These are phyloP conservation scores for Metarhizium brunneum DNA, from an alignment of 2,329 filamentous ascomycete genomes.

Conservation along the genomic window DNA sequence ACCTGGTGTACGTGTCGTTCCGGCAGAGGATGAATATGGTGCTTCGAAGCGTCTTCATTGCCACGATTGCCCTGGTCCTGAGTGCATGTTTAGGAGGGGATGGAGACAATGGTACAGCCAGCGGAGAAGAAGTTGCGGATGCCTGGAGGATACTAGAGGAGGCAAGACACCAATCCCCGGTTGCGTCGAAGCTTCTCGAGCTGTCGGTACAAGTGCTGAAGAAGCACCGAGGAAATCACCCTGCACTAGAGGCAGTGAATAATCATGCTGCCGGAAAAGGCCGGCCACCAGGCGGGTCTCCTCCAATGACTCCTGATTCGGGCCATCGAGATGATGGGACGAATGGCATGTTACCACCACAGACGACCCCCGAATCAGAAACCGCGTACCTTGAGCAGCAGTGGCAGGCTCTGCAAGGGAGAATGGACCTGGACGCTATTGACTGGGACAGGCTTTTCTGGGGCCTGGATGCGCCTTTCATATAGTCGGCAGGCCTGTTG, in stretches of 20 bases:
- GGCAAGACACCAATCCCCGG: conserved; percentile 18
- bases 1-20: conserved; percentile 17
- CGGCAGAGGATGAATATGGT: conserved; percentile 20
- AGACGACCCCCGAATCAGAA: conserved; percentile 6
- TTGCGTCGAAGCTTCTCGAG: conserved; percentile 21
- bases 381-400: conserved; percentile 15
- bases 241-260: conserved; percentile 13
- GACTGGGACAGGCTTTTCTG: conserved; percentile 27
- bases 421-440: conserved; percentile 23
- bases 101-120: conserved; percentile 13
- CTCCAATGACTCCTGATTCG: conserved; percentile 22
- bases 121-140: conserved; percentile 17
- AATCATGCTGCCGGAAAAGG: conserved; percentile 5
- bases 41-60: conserved; percentile 24
- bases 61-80: conserved; percentile 23
- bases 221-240: conserved; percentile 19
- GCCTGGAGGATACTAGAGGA: conserved; percentile 24
- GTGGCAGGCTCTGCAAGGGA: conserved; percentile 17
- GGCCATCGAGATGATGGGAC: conserved; percentile 9
- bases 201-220: conserved; percentile 21
- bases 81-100: conserved; percentile 20
- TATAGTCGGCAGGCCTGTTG: conserved; percentile 8
- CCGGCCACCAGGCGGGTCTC: background rate
- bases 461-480: conserved; percentile 23
- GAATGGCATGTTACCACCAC: conserved; percentile 4